Percentiles rank a stretch among this genome's conserved stretches.
Conservation (phyloP, 768 basidiomycete genomes). For the Xanthoconium stramineum region DNA sequence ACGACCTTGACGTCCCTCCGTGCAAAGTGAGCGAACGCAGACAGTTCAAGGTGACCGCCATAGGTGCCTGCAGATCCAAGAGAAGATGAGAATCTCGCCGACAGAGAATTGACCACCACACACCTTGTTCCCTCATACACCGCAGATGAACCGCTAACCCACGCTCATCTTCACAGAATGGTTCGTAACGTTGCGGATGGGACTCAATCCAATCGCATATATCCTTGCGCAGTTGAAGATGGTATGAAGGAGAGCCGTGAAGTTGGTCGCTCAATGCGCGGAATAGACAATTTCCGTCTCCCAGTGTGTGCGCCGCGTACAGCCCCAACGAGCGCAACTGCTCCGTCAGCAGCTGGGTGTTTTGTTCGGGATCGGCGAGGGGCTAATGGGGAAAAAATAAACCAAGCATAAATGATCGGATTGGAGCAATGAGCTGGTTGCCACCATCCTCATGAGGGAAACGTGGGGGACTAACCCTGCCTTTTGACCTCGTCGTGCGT, state of each 20-base stretch:
- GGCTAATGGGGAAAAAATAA: conserved; percentile 28
- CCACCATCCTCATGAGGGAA: conserved; percentile 14
- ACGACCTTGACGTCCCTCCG: conserved; percentile 84
- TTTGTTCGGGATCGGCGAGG: conserved; percentile 58
- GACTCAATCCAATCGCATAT: conserved; percentile 80
- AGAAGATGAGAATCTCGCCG: background rate
- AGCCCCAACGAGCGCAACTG: conserved; percentile 78
- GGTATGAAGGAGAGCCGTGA: conserved; percentile 68
- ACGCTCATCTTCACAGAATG: conserved; percentile 86
- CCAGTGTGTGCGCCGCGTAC: conserved; percentile 83
- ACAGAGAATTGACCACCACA: conserved; percentile 18
- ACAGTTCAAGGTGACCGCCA: conserved; percentile 92
- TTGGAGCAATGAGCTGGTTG: conserved; percentile 17
- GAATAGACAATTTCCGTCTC: conserved; percentile 94
- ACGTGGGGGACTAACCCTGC: conserved; percentile 44
- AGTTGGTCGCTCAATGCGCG: conserved; percentile 87
- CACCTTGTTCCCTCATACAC: conserved; percentile 79
- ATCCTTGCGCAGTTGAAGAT: conserved; percentile 64
- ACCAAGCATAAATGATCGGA: conserved; percentile 10
- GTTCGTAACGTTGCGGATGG: conserved; percentile 71
- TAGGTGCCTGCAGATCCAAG: conserved; percentile 61
- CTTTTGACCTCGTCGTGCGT: conserved; percentile 58
- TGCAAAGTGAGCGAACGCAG: conserved; percentile 82
- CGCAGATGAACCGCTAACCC: conserved; percentile 67
- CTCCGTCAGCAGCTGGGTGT: conserved; percentile 60